A percentile compares a stretch with the other conserved stretches of the same genome.
Evolutionary conservation across 2,329 filamentous ascomycete genomes (phyloP).

Genomic region (Fusarium sp.): DNA sequence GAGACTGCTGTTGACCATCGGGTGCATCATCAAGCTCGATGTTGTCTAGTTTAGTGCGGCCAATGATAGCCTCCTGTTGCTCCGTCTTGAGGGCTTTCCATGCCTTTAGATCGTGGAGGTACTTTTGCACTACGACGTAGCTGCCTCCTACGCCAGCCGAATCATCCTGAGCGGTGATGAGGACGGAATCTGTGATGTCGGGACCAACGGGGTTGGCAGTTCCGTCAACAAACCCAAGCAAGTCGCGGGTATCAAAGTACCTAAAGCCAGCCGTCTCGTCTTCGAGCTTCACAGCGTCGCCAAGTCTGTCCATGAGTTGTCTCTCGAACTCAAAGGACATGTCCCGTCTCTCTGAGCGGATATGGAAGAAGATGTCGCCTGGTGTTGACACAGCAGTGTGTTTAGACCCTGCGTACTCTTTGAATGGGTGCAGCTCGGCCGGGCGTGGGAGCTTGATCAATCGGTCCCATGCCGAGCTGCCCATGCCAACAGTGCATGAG

Average conservation of each 20-base stretch:
- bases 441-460: conserved; percentile 62
- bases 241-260: conserved; percentile 71
- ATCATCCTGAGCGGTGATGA: conserved; percentile 62
- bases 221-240: conserved; percentile 73
- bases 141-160: conserved; percentile 61
- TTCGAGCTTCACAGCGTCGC: conserved; percentile 61
- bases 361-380: conserved; percentile 71
- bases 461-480: conserved; percentile 65
- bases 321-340: conserved; percentile 72
- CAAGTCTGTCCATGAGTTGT: conserved; percentile 65
- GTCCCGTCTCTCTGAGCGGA: conserved; percentile 69
- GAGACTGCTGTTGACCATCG: conserved; percentile 64
- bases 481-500: conserved; percentile 69
- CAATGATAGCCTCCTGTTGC: conserved; percentile 69
- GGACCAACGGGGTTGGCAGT: conserved; percentile 70
- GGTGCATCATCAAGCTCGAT: conserved; percentile 68
- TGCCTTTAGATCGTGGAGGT: conserved; percentile 65
- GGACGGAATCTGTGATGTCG: conserved; percentile 58
- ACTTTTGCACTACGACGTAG: conserved; percentile 73
- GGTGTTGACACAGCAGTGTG: conserved; percentile 70
- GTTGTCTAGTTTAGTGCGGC: conserved; percentile 71
- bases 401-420: conserved; percentile 60
- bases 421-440: conserved; percentile 67
- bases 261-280: conserved; percentile 71
- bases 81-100: conserved; percentile 65